Evolutionary conservation across 306 rosid genomes (phyloP).

Genomic region (Medicago truncatula): DNA sequence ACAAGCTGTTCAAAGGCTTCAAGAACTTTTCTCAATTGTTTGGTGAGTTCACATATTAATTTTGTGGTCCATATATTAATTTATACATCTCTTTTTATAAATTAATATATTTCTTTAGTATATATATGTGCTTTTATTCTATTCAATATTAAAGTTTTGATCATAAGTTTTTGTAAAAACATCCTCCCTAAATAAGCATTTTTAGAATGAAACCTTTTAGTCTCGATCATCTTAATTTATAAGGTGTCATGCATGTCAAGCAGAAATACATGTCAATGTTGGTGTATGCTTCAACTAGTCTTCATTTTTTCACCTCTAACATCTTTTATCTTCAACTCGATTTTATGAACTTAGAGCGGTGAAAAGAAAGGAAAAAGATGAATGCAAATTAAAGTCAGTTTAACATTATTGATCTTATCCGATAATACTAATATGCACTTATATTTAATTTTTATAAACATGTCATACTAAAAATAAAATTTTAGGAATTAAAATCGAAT

Average conservation of each 20-base stretch:
- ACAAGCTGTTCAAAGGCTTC: slow-evolving; percentile 82
- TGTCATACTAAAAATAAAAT: background rate
- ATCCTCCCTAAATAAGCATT: background rate
- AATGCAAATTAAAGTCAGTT: too few relatives aligned
- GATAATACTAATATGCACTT: background rate
- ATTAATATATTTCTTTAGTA: background rate
- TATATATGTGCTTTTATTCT: background rate
- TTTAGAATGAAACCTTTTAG: background rate
- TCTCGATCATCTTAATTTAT: too few relatives aligned
- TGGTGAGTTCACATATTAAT: slow-evolving; percentile 56
- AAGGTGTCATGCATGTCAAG: background rate
- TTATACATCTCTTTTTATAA: background rate
- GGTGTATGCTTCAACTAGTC: background rate
- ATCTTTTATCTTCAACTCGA: too few relatives aligned
- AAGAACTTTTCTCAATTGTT: slow-evolving; percentile 84
- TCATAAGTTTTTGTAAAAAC: background rate
- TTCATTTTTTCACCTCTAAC: background rate
- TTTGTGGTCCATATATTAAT: background rate
- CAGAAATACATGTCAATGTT: background rate
- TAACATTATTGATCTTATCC: too few relatives aligned
- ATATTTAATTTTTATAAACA: too few relatives aligned
- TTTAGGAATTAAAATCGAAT: background rate
- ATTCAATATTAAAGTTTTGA: background rate
- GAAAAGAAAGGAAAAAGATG: background rate
- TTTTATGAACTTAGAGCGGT: background rate